Conservation (phyloP, 2,329 filamentous ascomycete genomes). For the Epichloe sylvatica region DNA sequence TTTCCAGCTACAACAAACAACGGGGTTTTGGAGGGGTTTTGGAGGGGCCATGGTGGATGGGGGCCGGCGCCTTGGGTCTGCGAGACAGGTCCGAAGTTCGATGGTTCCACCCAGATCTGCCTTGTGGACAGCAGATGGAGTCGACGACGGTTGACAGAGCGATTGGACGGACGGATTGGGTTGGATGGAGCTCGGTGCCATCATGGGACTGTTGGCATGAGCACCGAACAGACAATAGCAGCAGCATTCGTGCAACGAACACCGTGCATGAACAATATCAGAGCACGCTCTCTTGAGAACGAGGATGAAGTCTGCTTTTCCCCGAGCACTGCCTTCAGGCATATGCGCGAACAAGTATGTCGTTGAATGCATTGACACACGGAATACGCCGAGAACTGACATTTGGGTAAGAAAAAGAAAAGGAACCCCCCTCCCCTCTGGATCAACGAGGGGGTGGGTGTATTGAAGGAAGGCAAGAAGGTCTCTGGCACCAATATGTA, state of each 20-base stretch:
- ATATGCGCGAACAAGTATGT: background rate
- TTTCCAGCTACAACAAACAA: slow-evolving; percentile 6
- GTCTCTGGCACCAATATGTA: background rate
- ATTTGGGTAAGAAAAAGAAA: background rate
- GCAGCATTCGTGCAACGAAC: background rate
- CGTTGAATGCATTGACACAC: background rate
- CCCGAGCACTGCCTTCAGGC: background rate
- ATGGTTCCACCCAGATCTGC: slow-evolving; percentile 13
- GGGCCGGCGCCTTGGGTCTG: slow-evolving; percentile 5
- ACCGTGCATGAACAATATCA: background rate
- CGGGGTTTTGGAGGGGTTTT: slow-evolving; percentile 5
- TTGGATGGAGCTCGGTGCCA: background rate
- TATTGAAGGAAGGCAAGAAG: background rate
- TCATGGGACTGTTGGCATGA: background rate
- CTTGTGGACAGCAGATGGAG: slow-evolving; percentile 9
- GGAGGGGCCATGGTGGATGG: slow-evolving; percentile 7
- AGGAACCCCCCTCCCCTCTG: background rate
- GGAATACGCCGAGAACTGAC: background rate
- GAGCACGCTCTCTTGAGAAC: background rate
- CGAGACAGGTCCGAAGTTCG: slow-evolving; percentile 8
- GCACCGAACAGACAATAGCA: background rate
- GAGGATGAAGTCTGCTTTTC: background rate
- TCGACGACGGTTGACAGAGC: slow-evolving; percentile 5
- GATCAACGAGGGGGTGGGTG: background rate
- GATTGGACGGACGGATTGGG: slow-evolving; percentile 1